Evolutionary conservation across 2,329 filamentous ascomycete genomes (phyloP).

Genomic region (Akanthomyces uredinophilus): DNA sequence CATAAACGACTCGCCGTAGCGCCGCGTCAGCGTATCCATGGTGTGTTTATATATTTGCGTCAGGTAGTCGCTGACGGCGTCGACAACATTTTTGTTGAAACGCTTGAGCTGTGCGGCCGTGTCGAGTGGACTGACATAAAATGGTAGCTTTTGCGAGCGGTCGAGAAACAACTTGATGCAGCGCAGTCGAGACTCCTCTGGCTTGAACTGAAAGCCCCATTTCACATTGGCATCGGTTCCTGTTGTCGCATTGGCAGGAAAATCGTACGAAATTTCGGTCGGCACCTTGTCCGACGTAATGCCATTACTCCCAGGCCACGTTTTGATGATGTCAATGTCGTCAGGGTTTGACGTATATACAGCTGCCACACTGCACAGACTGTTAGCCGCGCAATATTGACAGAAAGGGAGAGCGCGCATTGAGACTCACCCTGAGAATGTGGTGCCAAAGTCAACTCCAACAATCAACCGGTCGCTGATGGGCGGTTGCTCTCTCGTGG

Average conservation of each 20-base stretch:
- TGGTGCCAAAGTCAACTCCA: conserved; percentile 80
- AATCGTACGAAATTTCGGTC: conserved; percentile 66
- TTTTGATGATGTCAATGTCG: conserved; percentile 79
- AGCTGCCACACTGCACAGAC: conserved; percentile 50
- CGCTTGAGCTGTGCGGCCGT: conserved; percentile 71
- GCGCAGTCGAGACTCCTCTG: conserved; percentile 67
- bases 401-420: background rate
- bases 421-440: conserved; percentile 64
- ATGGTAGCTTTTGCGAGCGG: conserved; percentile 72
- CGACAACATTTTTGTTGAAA: conserved; percentile 70
- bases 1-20: conserved; percentile 78
- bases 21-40: conserved; percentile 67
- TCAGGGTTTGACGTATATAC: conserved; percentile 72
- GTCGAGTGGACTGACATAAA: conserved; percentile 73
- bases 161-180: conserved; percentile 85
- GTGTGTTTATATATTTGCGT: conserved; percentile 72
- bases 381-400: conserved; percentile 1
- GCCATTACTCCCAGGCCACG: conserved; percentile 77
- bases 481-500: conserved; percentile 45
- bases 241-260: conserved; percentile 24
- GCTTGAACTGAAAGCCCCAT: conserved; percentile 82
- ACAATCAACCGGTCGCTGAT: conserved; percentile 64
- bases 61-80: conserved; percentile 75
- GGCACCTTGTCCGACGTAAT: conserved; percentile 87
- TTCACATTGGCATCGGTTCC: conserved; percentile 49